Evolutionary conservation across 345 rosid species (phyloP).

Genomic region (Ailanthus altissimus): DNA sequence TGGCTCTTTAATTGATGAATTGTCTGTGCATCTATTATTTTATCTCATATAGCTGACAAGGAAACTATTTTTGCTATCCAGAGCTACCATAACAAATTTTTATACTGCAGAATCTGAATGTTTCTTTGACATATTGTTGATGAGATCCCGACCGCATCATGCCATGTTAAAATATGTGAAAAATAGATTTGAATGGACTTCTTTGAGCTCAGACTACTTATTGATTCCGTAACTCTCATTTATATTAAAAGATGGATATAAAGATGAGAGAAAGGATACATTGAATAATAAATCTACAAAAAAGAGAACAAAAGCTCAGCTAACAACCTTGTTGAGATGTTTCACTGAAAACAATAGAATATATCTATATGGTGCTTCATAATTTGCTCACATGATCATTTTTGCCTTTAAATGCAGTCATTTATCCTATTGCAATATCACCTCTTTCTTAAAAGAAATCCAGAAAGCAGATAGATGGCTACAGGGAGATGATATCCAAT

Average conservation of each 20-base stretch:
- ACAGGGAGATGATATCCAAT: constrained; percentile 15
- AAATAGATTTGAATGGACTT: neutral
- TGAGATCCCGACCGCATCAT: neutral
- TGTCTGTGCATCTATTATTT: neutral
- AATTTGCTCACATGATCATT: neutral
- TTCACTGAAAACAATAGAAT: neutral
- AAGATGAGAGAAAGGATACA: too few relatives aligned
- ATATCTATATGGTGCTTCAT: neutral
- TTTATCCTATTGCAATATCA: neutral
- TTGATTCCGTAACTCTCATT: neutral
- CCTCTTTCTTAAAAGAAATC: neutral
- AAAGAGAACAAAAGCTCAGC: neutral
- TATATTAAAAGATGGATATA: too few relatives aligned
- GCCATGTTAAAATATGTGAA: neutral
- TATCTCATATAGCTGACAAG: neutral
- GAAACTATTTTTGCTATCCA: neutral
- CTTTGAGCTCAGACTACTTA: neutral
- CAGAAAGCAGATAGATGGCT: neutral
- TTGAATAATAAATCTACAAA: neutral
- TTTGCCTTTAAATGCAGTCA: constrained; percentile 4
- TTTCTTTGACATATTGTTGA: neutral
- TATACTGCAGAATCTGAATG: neutral
- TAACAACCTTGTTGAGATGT: neutral
- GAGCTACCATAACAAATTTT: neutral
- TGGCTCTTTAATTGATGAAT: neutral